Evolutionary conservation across 2,329 filamentous ascomycete species (phyloP), one percentile per base, ranked within the genome.

Genomic region (Monilinia fructigena): DNA sequence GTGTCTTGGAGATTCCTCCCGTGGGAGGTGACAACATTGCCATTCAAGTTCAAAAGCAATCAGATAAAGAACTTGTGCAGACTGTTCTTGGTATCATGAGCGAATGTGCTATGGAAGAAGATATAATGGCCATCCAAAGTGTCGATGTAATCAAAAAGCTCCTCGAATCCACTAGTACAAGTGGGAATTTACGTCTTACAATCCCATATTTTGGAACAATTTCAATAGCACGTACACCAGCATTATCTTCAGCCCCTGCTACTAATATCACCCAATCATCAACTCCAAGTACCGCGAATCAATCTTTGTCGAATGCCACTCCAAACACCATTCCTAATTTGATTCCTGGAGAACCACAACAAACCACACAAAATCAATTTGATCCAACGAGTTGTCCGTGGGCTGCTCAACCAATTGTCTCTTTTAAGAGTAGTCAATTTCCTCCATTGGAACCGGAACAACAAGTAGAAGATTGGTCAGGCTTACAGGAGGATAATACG

Each of bases 141-240:
- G 70, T 71, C 3, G 70, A 73, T 26, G 74, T 75, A 2, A 72
- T 76, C 52, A 72, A 71, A 40, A 71, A 73, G 20, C 69, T 76
- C 4, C 67, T 75, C 1, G 70, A 73, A 20, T 58, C 66, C 20
- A 68, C 67, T 7, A 69, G 68, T 14, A 63, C 60, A 2, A 58
- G 65, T 23, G 63, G 68, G 11, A 75, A 74, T 63, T 63, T 75
- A 7, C 73, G 72, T 38, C 73, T 76, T 42, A 74, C 73, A 23
- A 75, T 76, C 4, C 74, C 74, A 6, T 75, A 75, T 59, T 75
- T 75, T 48, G 74, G 74, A 10, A 75, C 74, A 3, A 72, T 76
- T 40, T 72, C 60, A 45, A 75, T 75, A 20, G 67, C 70, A 18
- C 70, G 59, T 35, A 58, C 59, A 31, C 23, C 64, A 50, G 20